Base-by-base conservation (phyloP, 208 protist species). In the Crithidia brevicula region DNA sequence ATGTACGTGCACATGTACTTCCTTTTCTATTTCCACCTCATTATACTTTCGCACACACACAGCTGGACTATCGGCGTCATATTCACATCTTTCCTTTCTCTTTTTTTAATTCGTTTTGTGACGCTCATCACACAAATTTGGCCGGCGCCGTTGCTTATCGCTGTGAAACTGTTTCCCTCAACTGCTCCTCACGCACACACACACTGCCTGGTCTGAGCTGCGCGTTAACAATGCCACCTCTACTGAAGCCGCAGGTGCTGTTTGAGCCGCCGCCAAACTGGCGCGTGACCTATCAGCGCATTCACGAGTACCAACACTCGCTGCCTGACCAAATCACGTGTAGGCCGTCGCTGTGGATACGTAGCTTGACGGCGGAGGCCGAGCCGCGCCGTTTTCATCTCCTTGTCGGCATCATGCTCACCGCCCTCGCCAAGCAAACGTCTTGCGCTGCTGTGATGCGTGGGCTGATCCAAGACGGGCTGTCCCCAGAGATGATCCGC, bases 331-430 rank as follows among this genome's bases (percentile, higher is more conserved):
- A 8, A 90, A 95, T 5, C 92, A 97, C 67, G 85, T 11, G 89
- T 95, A 42, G 93, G 91, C 8, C 96, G 88, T 60, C 62, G 85
- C 46, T 72, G 77, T 18, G 63, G 49, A 54, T 96, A 0, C 74
- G 70, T 25, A 88, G 92, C 64, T 45, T 52, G 63, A 30, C 70
- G 0, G 81, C 62, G 1, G 57, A 78, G 1, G 64, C 66, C 15
- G 82, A 92, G 69, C 71, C 58, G 8, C 67, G 81, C 23, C 81
- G 91, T n/a, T 97, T 88, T 73, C 92, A 96, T 46, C 86, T 68
- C 18, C 72, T 98, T 5, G 71, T 96, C 1, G 82, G 83, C 28
- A 80, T 98, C 18, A 97, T 97, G 88, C 84, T 98, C 3, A 97
- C 87, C 38, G 65, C 85, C 13, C 89, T 97, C 67, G 97, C 89